Evolutionary conservation across 1,284 basidiomycete species (phyloP).

Genomic region (Earliella scabrosa): DNA sequence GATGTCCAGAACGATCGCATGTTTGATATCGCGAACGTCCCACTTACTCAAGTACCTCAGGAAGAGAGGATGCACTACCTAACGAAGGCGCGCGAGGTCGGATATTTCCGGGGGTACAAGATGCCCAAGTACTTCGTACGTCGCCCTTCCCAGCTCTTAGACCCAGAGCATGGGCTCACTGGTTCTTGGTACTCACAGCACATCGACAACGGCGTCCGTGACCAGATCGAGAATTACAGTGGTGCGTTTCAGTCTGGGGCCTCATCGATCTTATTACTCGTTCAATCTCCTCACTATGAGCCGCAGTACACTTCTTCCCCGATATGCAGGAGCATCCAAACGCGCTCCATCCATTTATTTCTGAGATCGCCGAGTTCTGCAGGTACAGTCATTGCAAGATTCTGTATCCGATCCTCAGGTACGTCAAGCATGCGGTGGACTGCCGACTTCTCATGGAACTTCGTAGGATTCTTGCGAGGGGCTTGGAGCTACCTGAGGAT

Average conservation of each 20-base stretch:
- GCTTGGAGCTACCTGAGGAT: constrained; percentile 22
- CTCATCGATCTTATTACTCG: too few species aligned
- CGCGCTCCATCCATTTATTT: constrained; percentile 41
- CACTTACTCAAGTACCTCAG: constrained; percentile 53
- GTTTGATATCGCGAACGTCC: constrained; percentile 66
- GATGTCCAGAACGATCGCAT: constrained; percentile 41
- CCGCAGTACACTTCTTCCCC: too few species aligned
- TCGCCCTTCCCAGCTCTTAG: background rate
- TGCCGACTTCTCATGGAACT: too few species aligned
- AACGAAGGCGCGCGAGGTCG: constrained; percentile 48
- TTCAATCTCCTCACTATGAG: too few species aligned
- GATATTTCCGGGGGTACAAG: constrained; percentile 67
- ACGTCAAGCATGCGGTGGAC: too few species aligned
- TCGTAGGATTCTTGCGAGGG: constrained; percentile 15
- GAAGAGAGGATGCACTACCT: constrained; percentile 62
- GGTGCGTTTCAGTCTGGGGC: constrained; percentile 35
- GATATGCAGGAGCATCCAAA: constrained; percentile 35
- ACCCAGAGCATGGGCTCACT: too few species aligned
- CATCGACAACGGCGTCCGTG: constrained; percentile 57
- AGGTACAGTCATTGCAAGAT: constrained; percentile 35
- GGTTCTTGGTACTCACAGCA: too few species aligned
- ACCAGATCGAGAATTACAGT: constrained; percentile 63
- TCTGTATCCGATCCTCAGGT: constrained; percentile 17
- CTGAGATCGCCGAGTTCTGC: constrained; percentile 42
- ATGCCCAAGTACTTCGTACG: constrained; percentile 56